phyloP scores from a whole-genome alignment of 257 asterid species.

The Jacaranda copaia region DNA sequence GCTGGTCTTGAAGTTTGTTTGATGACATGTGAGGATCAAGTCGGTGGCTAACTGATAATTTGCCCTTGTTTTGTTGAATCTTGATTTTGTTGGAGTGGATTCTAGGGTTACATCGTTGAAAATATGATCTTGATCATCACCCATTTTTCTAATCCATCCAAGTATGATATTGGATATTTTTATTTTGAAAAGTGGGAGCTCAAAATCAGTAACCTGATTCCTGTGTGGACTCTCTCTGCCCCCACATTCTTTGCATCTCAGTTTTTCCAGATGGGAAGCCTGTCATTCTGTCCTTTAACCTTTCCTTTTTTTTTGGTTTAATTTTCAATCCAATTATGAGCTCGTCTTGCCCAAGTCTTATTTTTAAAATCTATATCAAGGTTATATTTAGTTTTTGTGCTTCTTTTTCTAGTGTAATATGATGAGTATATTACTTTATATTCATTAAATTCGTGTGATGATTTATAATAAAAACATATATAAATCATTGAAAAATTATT shows the following conservation, averaged over 20 bases:
- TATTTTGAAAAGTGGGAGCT: not conserved
- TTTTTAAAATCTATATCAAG: too few species aligned
- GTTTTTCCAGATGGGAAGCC: not conserved
- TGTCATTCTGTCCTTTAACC: too few species aligned
- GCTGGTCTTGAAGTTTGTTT: not conserved
- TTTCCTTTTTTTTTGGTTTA: too few species aligned
- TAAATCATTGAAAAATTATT: too few species aligned
- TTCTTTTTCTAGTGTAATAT: not conserved
- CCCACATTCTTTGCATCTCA: not conserved
- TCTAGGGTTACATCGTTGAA: conserved; percentile 33
- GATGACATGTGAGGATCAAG: conserved; percentile 28
- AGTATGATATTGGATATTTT: conserved; percentile 25
- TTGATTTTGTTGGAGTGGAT: conserved; percentile 33
- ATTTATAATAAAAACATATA: too few species aligned
- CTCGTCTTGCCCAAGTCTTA: too few species aligned
- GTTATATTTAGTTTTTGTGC: not conserved
- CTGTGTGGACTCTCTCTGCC: conserved; percentile 5
- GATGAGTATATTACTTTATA: not conserved
- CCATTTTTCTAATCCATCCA: not conserved
- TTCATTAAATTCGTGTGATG: too few species aligned
- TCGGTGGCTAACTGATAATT: conserved; percentile 36
- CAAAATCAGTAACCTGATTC: conserved; percentile 20
- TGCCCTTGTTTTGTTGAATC: conserved; percentile 33
- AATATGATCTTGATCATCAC: conserved; percentile 26
- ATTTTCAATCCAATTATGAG: too few species aligned